phyloP scores from a whole-genome alignment of 495 filamentous ascomycete species.

The Podospora comata region DNA sequence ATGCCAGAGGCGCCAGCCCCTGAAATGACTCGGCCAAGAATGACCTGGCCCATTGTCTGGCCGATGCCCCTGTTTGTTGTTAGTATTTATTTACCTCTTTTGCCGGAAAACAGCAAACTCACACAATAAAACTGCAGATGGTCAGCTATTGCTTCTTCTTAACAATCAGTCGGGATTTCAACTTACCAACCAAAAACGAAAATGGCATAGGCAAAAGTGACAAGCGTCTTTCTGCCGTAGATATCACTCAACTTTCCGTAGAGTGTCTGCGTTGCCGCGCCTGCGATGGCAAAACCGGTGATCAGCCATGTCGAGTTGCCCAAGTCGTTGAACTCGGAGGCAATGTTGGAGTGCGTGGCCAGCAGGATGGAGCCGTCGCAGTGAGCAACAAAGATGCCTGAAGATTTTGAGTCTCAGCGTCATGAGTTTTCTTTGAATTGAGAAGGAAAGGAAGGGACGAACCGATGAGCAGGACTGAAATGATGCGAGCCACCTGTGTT shows the following conservation, averaged over 20 bases:
- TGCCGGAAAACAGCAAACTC: conserved; percentile 13
- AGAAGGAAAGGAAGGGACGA: not conserved
- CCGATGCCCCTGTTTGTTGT: conserved; percentile 46
- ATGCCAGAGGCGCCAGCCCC: conserved; percentile 60
- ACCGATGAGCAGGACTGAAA: conserved; percentile 34
- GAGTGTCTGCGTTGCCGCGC: conserved; percentile 56
- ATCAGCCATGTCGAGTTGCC: conserved; percentile 64
- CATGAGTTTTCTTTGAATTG: not conserved
- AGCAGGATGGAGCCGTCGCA: conserved; percentile 61
- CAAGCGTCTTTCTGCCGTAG: conserved; percentile 45
- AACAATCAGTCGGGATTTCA: not conserved
- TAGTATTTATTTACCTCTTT: conserved; percentile 7
- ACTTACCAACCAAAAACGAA: conserved; percentile 47
- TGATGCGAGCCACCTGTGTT: conserved; percentile 23
- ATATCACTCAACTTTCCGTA: conserved; percentile 52
- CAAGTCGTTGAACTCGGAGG: conserved; percentile 63
- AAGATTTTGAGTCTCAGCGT: not conserved
- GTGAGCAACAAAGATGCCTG: conserved; percentile 64
- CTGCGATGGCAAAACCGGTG: conserved; percentile 59
- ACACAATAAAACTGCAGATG: conserved; percentile 33
- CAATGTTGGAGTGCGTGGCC: conserved; percentile 59
- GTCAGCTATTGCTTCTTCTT: not conserved
- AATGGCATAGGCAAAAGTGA: conserved; percentile 41
- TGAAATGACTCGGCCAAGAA: conserved; percentile 56
- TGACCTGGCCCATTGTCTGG: conserved; percentile 50